Evolutionary conservation across 257 asterid species (phyloP).

Genomic region (Thymus mandschuricus): DNA sequence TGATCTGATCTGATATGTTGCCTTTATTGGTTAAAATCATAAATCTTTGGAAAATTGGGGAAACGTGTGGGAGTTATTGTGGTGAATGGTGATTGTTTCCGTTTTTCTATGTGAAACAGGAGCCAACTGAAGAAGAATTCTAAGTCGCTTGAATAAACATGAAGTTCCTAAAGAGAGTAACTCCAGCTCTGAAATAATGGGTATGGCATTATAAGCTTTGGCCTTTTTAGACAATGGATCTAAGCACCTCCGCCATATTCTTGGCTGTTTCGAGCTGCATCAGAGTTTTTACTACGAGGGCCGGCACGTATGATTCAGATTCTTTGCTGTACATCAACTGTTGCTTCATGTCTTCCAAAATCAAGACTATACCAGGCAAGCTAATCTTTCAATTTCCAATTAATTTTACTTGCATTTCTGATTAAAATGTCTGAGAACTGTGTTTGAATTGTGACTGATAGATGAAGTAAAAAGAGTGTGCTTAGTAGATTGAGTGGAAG

Average conservation of each 20-base stretch:
- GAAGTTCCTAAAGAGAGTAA: too few species aligned
- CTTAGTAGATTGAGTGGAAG: background rate
- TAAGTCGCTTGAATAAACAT: too few species aligned
- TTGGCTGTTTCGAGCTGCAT: conserved; percentile 71
- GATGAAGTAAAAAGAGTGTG: background rate
- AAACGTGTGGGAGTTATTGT: background rate
- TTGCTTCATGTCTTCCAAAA: conserved; percentile 69
- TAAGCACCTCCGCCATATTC: conserved; percentile 10
- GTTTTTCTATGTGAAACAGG: background rate
- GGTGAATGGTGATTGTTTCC: conserved; percentile 1
- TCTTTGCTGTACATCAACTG: conserved; percentile 56
- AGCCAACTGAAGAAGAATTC: too few species aligned
- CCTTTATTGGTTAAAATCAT: background rate
- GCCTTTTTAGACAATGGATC: conserved; percentile 26
- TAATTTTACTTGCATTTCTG: too few species aligned
- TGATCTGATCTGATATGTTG: background rate
- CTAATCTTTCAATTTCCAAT: conserved; percentile 47
- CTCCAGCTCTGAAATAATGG: conserved; percentile 47
- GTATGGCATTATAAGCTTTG: conserved; percentile 48
- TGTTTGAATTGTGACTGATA: too few species aligned
- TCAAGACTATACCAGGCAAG: conserved; percentile 47
- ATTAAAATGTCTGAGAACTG: too few species aligned
- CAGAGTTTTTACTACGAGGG: conserved; percentile 60
- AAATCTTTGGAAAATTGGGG: background rate
- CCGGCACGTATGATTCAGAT: conserved; percentile 66